A percentile compares a stretch with the other conserved stretches of the same genome.
These are phyloP conservation scores for Bisporella sp. DNA, from an alignment of 2,329 filamentous ascomycete genomes.

Conservation along the genomic window DNA sequence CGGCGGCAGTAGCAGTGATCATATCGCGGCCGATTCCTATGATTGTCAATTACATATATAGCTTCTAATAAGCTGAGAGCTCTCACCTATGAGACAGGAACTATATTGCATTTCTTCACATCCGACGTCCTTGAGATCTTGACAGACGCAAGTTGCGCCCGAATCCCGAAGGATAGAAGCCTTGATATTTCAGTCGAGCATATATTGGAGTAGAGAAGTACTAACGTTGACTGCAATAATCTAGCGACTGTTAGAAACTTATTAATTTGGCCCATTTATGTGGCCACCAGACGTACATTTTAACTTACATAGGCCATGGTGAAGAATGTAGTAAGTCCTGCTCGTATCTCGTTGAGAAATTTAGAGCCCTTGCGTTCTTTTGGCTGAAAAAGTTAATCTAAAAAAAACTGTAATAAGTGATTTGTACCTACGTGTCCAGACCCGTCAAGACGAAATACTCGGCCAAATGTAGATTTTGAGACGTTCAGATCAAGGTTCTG, in stretches of 20 bases:
- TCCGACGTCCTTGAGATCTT: constrained; percentile 17
- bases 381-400: constrained; percentile 37
- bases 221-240: constrained; percentile 60
- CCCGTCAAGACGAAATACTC: constrained; percentile 59
- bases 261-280: too few species aligned
- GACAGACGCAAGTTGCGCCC: constrained; percentile 67
- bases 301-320: constrained; percentile 70
- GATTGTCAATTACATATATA: constrained; percentile 3
- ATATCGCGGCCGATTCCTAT: constrained; percentile 65
- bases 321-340: constrained; percentile 72
- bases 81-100: not conserved
- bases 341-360: constrained; percentile 72
- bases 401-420: not conserved
- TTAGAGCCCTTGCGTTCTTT: constrained; percentile 60
- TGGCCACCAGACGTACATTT: too few species aligned
- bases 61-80: not conserved
- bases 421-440: constrained; percentile 54
- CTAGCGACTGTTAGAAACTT: too few species aligned
- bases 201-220: not conserved
- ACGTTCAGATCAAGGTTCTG: constrained; percentile 30
- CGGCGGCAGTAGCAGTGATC: constrained; percentile 76
- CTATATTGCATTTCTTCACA: too few species aligned
- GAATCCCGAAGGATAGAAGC: constrained; percentile 66
- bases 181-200: constrained; percentile 37
- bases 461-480: constrained; percentile 43